Conservation (phyloP, 1,139 yeast genomes). For the Williopsis jadinii region DNA sequence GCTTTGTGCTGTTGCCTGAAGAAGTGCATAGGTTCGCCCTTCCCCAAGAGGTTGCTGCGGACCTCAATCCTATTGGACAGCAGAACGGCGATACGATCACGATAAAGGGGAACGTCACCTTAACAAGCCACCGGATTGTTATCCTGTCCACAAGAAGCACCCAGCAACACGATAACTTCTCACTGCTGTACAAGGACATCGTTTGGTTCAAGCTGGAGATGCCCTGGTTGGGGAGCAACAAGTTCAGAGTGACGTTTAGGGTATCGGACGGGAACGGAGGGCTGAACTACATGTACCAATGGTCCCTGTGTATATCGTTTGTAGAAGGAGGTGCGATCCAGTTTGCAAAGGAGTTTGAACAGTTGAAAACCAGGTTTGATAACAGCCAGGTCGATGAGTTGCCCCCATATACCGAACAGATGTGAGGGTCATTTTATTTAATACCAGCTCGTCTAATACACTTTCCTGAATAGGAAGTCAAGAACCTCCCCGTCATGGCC, state of each 20-base stretch:
- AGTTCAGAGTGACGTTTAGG: constrained; percentile 38
- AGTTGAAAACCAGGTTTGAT: constrained; percentile 27
- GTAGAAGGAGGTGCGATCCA: constrained; percentile 44
- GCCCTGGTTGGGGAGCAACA: constrained; percentile 52
- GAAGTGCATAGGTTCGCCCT: constrained; percentile 16
- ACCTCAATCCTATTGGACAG: constrained; percentile 16
- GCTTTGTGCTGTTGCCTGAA: constrained; percentile 20
- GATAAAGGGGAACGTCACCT: constrained; percentile 25
- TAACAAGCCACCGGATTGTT: constrained; percentile 28
- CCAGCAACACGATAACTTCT: constrained; percentile 22
- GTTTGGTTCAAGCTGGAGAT: constrained; percentile 32
- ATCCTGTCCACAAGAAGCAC: constrained; percentile 13
- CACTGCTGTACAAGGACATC: constrained; percentile 22
- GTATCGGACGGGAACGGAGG: constrained; percentile 33
- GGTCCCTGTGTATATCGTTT: constrained; percentile 34
- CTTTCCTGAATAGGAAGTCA: too few relatives aligned
- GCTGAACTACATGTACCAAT: constrained; percentile 37
- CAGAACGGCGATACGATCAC: constrained; percentile 20
- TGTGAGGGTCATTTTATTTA: neutral
- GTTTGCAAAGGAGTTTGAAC: constrained; percentile 29
- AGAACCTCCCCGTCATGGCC: too few relatives aligned
- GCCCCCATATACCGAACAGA: constrained; percentile 30
- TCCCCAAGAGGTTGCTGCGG: constrained; percentile 12
- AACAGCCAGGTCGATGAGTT: constrained; percentile 38
- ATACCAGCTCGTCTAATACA: neutral